Percentiles rank a stretch among this genome's conserved stretches.
Conservation (phyloP, 2,329 filamentous ascomycete species). For the Metarhizium sp. region DNA sequence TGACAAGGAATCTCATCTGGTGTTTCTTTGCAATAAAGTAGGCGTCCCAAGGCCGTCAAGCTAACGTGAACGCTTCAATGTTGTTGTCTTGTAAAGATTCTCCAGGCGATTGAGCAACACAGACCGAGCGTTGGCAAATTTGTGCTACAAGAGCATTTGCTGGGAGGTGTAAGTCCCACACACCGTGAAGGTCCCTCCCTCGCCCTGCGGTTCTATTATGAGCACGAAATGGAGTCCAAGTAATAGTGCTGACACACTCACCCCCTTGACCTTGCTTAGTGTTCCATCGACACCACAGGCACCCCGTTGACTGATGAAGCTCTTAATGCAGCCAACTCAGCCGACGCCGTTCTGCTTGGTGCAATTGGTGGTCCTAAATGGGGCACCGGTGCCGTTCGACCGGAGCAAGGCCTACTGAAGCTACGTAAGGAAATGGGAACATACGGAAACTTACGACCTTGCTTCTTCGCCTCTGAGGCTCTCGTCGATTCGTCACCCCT, state of each 20-base stretch:
- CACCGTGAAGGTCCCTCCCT: conserved; percentile 2
- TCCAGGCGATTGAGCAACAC: conserved; percentile 67
- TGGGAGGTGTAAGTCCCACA: conserved; percentile 67
- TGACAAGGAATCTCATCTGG: neutral
- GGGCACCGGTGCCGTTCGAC: conserved; percentile 80
- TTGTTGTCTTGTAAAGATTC: conserved; percentile 42
- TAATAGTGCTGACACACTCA: conserved; percentile 1
- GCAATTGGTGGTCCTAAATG: conserved; percentile 96
- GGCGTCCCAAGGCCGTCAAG: neutral
- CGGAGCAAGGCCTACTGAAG: conserved; percentile 82
- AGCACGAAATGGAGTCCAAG: neutral
- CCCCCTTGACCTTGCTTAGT: conserved; percentile 37
- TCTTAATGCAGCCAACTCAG: conserved; percentile 71
- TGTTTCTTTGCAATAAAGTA: neutral
- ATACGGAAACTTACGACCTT: conserved; percentile 91
- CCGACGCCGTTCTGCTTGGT: conserved; percentile 83
- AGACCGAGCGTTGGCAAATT: conserved; percentile 65
- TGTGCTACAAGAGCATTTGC: conserved; percentile 80
- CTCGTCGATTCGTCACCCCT: conserved; percentile 80
- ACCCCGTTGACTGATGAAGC: conserved; percentile 73
- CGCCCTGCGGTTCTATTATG: neutral
- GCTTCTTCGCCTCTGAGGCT: conserved; percentile 84
- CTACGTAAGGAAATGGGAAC: conserved; percentile 90
- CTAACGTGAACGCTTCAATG: neutral
- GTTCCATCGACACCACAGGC: conserved; percentile 78